phyloP scores from a whole-genome alignment of 345 rosid species.

The Pseudoturritis turrita region DNA sequence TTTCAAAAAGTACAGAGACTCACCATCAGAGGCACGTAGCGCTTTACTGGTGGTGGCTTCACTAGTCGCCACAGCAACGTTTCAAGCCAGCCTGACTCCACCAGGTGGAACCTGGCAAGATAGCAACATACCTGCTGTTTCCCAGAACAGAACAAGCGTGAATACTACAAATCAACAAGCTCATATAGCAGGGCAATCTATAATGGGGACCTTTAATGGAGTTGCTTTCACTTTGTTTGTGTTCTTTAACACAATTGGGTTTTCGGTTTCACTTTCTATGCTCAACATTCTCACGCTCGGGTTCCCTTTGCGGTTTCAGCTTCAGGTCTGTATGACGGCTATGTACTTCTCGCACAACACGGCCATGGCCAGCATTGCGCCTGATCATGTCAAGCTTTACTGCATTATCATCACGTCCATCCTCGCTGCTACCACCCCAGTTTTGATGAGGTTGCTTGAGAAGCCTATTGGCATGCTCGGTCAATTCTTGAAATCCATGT shows the following conservation, averaged over 20 bases:
- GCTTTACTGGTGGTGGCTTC: conserved; percentile 46
- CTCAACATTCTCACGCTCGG: conserved; percentile 45
- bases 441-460: conserved; percentile 19
- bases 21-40: conserved; percentile 49
- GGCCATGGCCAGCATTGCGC: conserved; percentile 34
- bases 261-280: conserved; percentile 41
- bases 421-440: conserved; percentile 18
- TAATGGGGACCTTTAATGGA: conserved; percentile 30
- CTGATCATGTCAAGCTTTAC: conserved; percentile 19
- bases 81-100: conserved; percentile 46
- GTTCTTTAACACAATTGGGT: conserved; percentile 45
- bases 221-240: conserved; percentile 30
- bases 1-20: conserved; percentile 54
- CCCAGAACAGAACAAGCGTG: conserved; percentile 14
- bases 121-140: background rate
- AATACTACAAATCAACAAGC: background rate
- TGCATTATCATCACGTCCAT: conserved; percentile 26
- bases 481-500: background rate
- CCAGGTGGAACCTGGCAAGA: conserved; percentile 62
- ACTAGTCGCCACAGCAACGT: conserved; percentile 51
- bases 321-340: conserved; percentile 40
- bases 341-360: conserved; percentile 38
- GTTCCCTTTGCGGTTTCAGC: conserved; percentile 50
- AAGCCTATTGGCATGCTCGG: conserved; percentile 4
- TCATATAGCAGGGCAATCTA: conserved; percentile 39